These are phyloP conservation scores for Rhodotorula sp. DNA, from an alignment of 1,284 basidiomycete species.

Conservation along the genomic window DNA sequence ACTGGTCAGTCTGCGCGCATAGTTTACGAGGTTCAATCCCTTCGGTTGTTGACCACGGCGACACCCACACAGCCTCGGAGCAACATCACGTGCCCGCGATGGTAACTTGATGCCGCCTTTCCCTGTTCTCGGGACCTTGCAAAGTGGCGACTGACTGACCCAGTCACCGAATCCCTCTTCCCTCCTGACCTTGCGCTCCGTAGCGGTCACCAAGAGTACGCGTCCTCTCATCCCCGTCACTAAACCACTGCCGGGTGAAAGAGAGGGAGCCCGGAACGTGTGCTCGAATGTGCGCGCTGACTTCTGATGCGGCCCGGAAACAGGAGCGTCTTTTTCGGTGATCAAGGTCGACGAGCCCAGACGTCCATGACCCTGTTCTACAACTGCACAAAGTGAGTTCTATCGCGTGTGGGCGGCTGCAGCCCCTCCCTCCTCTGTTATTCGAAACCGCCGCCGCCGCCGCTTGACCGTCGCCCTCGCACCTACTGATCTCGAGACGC, in stretches of 20 bases:
- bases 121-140: background rate
- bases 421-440: background rate
- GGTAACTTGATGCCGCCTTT: slow-evolving; percentile 29
- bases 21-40: too few species aligned
- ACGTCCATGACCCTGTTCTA: slow-evolving; percentile 91
- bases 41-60: too few species aligned
- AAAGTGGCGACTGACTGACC: background rate
- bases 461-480: background rate
- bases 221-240: too few species aligned
- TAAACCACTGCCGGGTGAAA: too few species aligned
- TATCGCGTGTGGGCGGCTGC: background rate
- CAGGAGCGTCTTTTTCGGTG: slow-evolving; percentile 87
- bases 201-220: slow-evolving; percentile 46
- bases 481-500: background rate
- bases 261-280: too few species aligned
- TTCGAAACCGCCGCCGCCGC: background rate
- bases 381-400: slow-evolving; percentile 73
- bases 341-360: slow-evolving; percentile 89
- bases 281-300: background rate
- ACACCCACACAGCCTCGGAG: slow-evolving; percentile 43
- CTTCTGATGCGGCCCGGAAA: background rate
- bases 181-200: too few species aligned
- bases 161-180: background rate
- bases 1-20: slow-evolving; percentile 57
- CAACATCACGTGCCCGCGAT: slow-evolving; percentile 52